Conservation (phyloP, 129 eudicot species). For the Pseudognaphalium luteoalbum region DNA sequence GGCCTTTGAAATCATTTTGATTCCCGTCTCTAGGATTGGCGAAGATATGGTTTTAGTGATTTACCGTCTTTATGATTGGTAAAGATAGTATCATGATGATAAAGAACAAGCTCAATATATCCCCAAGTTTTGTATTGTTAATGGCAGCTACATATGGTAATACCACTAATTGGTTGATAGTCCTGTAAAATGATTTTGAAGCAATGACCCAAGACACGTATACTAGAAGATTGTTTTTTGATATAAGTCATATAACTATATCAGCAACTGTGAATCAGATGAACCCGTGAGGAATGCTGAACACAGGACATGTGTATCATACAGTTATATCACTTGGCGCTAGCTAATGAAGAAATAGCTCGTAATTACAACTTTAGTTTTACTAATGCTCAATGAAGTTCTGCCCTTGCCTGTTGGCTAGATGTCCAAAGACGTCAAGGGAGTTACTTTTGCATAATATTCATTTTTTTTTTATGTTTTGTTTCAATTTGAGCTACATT, state of each 20-base stretch:
- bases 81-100: background rate
- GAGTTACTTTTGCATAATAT: too few species aligned
- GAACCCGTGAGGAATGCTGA: background rate
- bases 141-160: constrained; percentile 11
- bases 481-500: background rate
- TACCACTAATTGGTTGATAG: background rate
- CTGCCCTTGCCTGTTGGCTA: background rate
- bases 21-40: background rate
- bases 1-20: background rate
- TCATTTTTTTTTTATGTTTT: too few species aligned
- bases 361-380: background rate
- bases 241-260: too few species aligned
- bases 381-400: background rate
- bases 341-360: background rate
- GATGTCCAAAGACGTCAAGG: too few species aligned
- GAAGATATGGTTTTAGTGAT: background rate
- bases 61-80: background rate
- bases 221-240: background rate
- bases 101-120: background rate
- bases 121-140: background rate
- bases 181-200: background rate
- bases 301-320: background rate
- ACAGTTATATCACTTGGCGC: background rate
- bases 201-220: background rate
- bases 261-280: background rate